phyloP scores from a whole-genome alignment of 345 rosid genomes.

The Zanthoxylum bungeanum region DNA sequence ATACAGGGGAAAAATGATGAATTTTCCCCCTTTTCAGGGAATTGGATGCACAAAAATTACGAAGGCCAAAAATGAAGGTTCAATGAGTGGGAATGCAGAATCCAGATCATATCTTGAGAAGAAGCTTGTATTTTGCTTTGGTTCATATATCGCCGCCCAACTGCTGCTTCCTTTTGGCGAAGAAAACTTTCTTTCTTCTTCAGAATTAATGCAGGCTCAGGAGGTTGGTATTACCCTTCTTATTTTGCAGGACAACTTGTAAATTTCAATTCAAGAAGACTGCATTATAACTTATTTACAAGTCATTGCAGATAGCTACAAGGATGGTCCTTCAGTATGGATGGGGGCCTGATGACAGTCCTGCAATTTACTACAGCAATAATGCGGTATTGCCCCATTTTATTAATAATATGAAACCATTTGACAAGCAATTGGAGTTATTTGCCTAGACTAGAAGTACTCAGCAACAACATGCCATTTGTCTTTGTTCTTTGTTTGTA shows the following conservation, averaged over 20 bases:
- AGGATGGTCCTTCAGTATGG: slow-evolving; percentile 96
- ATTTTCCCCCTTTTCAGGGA: slow-evolving; percentile 41
- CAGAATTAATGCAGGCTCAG: slow-evolving; percentile 80
- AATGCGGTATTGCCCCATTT: slow-evolving; percentile 60
- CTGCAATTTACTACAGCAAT: slow-evolving; percentile 70
- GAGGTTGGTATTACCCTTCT: slow-evolving; percentile 49
- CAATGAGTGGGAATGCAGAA: slow-evolving; percentile 58
- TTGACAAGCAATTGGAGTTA: background rate
- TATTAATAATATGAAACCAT: background rate
- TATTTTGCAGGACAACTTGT: background rate
- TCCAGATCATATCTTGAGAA: slow-evolving; percentile 95
- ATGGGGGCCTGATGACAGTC: slow-evolving; percentile 97
- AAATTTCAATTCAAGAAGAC: background rate
- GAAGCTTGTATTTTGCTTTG: slow-evolving; percentile 94
- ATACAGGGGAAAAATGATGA: slow-evolving; percentile 1
- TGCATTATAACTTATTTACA: slow-evolving; percentile 20
- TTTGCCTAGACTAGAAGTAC: background rate
- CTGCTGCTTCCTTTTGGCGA: slow-evolving; percentile 81
- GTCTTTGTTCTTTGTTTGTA: background rate
- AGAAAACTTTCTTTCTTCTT: slow-evolving; percentile 77
- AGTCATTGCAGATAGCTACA: slow-evolving; percentile 73
- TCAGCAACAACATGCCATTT: background rate
- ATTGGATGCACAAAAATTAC: slow-evolving; percentile 92
- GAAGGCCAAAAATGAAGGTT: slow-evolving; percentile 65
- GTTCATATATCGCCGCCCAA: slow-evolving; percentile 83